phyloP scores from a whole-genome alignment of 495 filamentous ascomycete genomes.

The Xylaria telfairii region DNA sequence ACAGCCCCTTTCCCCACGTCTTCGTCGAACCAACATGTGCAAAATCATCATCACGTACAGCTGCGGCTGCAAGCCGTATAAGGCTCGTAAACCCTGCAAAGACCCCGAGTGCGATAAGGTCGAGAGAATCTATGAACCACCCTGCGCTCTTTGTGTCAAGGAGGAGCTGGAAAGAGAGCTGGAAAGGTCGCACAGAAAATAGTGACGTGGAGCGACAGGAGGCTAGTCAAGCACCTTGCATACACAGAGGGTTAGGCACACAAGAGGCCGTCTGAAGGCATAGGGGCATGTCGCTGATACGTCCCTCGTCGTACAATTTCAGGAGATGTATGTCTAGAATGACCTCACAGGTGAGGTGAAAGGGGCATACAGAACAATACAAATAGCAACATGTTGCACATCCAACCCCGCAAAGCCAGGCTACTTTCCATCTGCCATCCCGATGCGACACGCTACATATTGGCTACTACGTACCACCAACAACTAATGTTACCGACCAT shows the following conservation, averaged over 20 bases:
- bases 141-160: conserved; percentile 17
- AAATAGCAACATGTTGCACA: not conserved
- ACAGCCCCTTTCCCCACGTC: not conserved
- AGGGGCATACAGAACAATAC: not conserved
- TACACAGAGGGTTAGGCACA: not conserved
- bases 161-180: conserved; percentile 6
- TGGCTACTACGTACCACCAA: not conserved
- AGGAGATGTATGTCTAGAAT: conserved; percentile 1
- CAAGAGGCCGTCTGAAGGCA: not conserved
- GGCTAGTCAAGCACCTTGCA: not conserved
- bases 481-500: not conserved
- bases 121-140: conserved; percentile 12
- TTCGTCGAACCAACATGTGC: conserved; percentile 18
- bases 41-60: conserved; percentile 15
- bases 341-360: not conserved
- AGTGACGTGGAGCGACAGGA: not conserved
- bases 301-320: not conserved
- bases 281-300: not conserved
- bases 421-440: not conserved
- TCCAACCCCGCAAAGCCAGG: not conserved
- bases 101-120: not conserved
- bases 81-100: not conserved
- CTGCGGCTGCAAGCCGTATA: conserved; percentile 22
- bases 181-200: not conserved
- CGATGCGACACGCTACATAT: not conserved